Evolutionary conservation across 257 asterid species (phyloP), one percentile per base, ranked within the genome.

Genomic region (Penstemon davidsonii): DNA sequence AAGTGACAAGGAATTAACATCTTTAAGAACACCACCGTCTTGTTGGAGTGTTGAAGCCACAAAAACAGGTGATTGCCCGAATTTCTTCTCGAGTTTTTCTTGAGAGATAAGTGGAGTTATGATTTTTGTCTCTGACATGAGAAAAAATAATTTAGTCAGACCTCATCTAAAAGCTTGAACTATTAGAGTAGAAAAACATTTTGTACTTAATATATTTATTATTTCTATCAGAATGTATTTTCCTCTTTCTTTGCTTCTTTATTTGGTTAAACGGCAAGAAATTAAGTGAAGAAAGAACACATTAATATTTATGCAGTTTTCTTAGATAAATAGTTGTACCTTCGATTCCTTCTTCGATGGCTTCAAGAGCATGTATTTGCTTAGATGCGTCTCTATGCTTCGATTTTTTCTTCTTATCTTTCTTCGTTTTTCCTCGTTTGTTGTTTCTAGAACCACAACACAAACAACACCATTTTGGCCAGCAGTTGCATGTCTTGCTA

Each of bases 341-440:
- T 73, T 85, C 87, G 40, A 79, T 78, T 61, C 86, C 89, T 83
- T 89, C 96, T 85, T 92, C 97, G 61, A 92, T 81, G 78, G 95
- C 85, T 78, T 90, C 97, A 61, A 92, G 95, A 66, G 98, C 97
- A 72, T 92, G 91, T 49, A 92, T 82, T 77, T 90, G 98, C 82
- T 86, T 90, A 1, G 98, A 92, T 10, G 96, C 79, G 55, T 92
- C 98, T 83, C 85, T 83, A 45, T 78, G 89, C 86, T 86, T 86
- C 63, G 74, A 78, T 75, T 84, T 87, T 83, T 80, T 82, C 78
- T 73, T 75, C 61, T 54, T 79, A 19, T 74, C 86, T 68, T 78
- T 89, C 86, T 81, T 89, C 42, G 74, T 38, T 81, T 83, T 86
- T 56, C 89, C 88, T 72, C 80, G 83, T 71, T 67, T 80, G 66